These are phyloP conservation scores for Cladosporium sp. DNA, from an alignment of 2,329 filamentous ascomycete species.

Conservation along the genomic window DNA sequence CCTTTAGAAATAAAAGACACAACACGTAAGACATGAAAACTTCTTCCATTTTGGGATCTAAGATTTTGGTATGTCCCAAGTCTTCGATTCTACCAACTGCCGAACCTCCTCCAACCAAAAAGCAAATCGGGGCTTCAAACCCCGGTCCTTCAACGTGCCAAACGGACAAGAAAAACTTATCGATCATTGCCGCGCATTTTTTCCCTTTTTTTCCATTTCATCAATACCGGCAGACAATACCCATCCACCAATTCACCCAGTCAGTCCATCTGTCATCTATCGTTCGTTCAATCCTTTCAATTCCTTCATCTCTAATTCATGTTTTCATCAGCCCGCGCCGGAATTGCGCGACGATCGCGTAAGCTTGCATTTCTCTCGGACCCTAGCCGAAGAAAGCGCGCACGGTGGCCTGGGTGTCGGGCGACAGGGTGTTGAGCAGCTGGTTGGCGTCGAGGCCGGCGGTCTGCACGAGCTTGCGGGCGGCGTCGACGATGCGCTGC, in stretches of 20 bases:
- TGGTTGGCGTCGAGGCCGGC: conserved; percentile 75
- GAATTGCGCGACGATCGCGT: not conserved
- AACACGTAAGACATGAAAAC: not conserved
- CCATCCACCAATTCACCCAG: not conserved
- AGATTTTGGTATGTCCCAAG: not conserved
- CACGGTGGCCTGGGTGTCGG: conserved; percentile 71
- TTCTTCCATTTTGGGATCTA: not conserved
- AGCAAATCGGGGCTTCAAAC: no score
- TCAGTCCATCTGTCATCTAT: not conserved
- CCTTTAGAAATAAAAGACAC: not conserved
- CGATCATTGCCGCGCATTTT: not conserved
- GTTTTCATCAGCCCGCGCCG: not conserved
- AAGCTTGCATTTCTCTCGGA: not conserved
- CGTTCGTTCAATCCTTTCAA: not conserved
- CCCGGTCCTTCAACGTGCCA: no score
- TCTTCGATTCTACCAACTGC: not conserved
- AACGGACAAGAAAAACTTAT: not conserved
- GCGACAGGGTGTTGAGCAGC: conserved; percentile 71
- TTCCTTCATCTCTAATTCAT: not conserved
- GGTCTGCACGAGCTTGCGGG: conserved; percentile 73
- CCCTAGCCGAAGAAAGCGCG: conserved; percentile 39
- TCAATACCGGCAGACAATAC: not conserved
- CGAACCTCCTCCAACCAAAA: not conserved
- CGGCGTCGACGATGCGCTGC: conserved; percentile 71
- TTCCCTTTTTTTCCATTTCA: not conserved